Evolutionary conservation across 1,284 basidiomycete species (phyloP).

Genomic region (Irpex sp.): DNA sequence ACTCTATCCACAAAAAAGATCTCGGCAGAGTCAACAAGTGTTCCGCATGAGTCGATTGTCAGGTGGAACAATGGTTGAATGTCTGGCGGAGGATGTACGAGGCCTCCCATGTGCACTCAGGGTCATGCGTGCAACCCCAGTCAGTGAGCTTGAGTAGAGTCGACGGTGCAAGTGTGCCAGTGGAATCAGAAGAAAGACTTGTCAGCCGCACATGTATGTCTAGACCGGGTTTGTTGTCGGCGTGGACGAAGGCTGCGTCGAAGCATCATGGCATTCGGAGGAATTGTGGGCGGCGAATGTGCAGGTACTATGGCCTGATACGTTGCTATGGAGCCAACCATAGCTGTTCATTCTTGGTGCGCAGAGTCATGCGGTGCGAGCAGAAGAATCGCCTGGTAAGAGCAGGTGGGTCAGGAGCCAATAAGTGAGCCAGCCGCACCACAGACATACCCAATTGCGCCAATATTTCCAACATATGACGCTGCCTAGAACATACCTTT

Average conservation of each 20-base stretch:
- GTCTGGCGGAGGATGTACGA: background rate
- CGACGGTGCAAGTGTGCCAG: background rate
- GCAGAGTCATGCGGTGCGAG: background rate
- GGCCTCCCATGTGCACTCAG: background rate
- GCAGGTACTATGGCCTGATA: background rate
- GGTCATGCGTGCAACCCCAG: background rate
- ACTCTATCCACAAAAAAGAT: background rate
- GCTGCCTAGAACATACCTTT: too few relatives aligned
- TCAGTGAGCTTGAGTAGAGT: background rate
- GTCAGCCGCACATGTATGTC: background rate
- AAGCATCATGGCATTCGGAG: background rate
- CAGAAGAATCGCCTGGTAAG: background rate
- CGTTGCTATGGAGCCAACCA: background rate
- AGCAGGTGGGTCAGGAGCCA: background rate
- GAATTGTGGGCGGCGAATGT: background rate
- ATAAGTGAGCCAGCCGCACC: background rate
- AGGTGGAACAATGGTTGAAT: background rate
- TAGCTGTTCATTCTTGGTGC: background rate
- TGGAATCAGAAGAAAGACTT: background rate
- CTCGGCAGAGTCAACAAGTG: background rate
- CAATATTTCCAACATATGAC: background rate
- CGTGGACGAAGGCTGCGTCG: background rate
- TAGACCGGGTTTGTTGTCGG: background rate
- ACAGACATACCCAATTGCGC: background rate
- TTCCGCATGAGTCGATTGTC: background rate